A percentile compares a stretch with the other conserved stretches of the same genome.
Conservation (phyloP, 768 basidiomycete species). For the Rhizopogon vulgaris region DNA sequence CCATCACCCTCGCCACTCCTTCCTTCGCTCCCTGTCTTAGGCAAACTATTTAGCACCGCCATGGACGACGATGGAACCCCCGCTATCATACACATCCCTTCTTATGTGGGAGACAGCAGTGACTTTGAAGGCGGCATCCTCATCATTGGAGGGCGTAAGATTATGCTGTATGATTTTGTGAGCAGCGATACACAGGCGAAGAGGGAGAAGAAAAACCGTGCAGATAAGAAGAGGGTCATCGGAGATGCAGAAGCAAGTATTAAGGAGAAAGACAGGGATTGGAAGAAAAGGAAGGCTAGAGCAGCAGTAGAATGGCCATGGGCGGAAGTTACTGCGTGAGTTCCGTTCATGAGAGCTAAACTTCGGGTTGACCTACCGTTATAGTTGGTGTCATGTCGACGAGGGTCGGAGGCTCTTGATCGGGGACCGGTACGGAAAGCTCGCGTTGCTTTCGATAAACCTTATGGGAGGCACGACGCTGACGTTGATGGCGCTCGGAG, state of each 20-base stretch:
- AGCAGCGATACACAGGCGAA: slow-evolving; percentile 42
- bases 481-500: slow-evolving; percentile 62
- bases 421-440: slow-evolving; percentile 65
- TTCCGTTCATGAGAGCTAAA: slow-evolving; percentile 1
- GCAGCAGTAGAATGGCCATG: slow-evolving; percentile 70
- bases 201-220: slow-evolving; percentile 47
- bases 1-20: slow-evolving; percentile 43
- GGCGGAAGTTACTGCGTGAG: slow-evolving; percentile 66
- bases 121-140: slow-evolving; percentile 61
- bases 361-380: neutral
- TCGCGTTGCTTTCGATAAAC: slow-evolving; percentile 58
- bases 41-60: slow-evolving; percentile 33
- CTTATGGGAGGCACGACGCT: slow-evolving; percentile 32
- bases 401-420: slow-evolving; percentile 45
- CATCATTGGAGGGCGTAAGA: slow-evolving; percentile 60
- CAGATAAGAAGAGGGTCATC: slow-evolving; percentile 46
- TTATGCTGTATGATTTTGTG: slow-evolving; percentile 57
- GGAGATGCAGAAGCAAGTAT: slow-evolving; percentile 33
- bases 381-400: slow-evolving; percentile 50
- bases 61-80: slow-evolving; percentile 31
- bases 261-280: slow-evolving; percentile 49
- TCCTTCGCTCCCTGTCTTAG: slow-evolving; percentile 46
- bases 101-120: slow-evolving; percentile 15
- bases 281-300: slow-evolving; percentile 46
- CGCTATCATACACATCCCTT: slow-evolving; percentile 32